Evolutionary conservation across 2,329 filamentous ascomycete species (phyloP), one percentile per base, ranked within the genome.

Genomic region (Myriosclerotinia duriaeana): DNA sequence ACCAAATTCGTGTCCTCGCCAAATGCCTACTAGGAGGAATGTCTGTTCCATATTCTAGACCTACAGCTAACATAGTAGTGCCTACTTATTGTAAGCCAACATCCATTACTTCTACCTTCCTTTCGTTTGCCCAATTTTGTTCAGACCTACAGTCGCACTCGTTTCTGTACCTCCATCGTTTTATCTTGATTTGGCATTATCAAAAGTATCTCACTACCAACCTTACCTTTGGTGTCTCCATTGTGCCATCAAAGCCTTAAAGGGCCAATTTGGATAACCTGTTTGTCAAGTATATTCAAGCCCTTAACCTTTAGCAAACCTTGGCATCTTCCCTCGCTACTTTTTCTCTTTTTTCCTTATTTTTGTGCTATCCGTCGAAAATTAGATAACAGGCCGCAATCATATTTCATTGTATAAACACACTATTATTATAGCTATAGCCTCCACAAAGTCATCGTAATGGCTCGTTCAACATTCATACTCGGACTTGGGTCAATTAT

Each of bases 61-160:
- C 38, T 55, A 26, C 50, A 64, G 44, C 50, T 64, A 44, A 64
- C 50, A 42, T 9, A 36, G 50, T 2, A 20, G 7, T 46, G 61
- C 53, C 26, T 64, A 64, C 61, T 46, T 64, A 64, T 55, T 64
- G 17, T 14, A 44, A 34, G 26, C 50, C 38, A 55, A 55, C 20
- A 64, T 55, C 53, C 36, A 34, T 44, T 46, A n/a, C 50, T 17
- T 30, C 38, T 54, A 46, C 20, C 50, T 64, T 64, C 38, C 6
- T 30, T 36, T 22, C 36, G 50, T 55, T 38, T 64, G 26, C 61
- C 36, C 54, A 55, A 64, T 50, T 54, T 34, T 34, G 30, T 64
- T 64, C 26, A 22, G 14, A 42, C 38, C 42, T 64, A n/a, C 38
- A 26, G 50, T 53, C 22, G 3, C 50, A 55, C 17, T 64, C 52